Percentiles rank a stretch among this genome's conserved stretches.
Conservation (phyloP, 306 rosid genomes). For the Pyrus bretschneideri region DNA sequence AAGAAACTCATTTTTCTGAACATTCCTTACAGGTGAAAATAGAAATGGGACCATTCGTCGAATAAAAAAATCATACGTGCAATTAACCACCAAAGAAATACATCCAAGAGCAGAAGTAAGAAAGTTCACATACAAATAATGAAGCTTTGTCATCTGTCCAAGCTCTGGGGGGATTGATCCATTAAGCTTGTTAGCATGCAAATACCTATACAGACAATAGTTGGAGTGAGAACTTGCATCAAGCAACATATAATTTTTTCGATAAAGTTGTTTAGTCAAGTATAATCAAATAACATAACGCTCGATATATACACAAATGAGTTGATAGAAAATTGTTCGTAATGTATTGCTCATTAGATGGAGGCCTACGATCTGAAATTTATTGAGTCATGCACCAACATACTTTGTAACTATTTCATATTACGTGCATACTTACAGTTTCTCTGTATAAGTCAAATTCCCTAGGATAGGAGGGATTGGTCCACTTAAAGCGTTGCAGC, state of each 20-base stretch:
- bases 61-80: no score
- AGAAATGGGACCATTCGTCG: no score
- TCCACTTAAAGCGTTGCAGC: conserved; percentile 76
- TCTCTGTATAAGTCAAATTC: conserved; percentile 83
- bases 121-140: conserved; percentile 63
- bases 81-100: neutral
- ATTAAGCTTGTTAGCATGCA: conserved; percentile 87
- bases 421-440: conserved; percentile 47
- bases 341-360: neutral
- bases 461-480: conserved; percentile 84
- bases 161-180: conserved; percentile 86
- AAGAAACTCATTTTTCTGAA: neutral
- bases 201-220: conserved; percentile 51
- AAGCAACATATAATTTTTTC: neutral
- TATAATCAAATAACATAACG: neutral
- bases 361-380: neutral
- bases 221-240: conserved; percentile 1
- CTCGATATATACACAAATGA: neutral
- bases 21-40: neutral
- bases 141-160: conserved; percentile 93
- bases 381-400: neutral
- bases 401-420: neutral
- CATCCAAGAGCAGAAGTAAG: neutral
- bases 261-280: neutral
- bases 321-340: neutral